Percentiles rank a stretch among this genome's conserved stretches.
These are phyloP conservation scores for Fraxinus velutina DNA, from an alignment of 305 asterid genomes.

Conservation along the genomic window DNA sequence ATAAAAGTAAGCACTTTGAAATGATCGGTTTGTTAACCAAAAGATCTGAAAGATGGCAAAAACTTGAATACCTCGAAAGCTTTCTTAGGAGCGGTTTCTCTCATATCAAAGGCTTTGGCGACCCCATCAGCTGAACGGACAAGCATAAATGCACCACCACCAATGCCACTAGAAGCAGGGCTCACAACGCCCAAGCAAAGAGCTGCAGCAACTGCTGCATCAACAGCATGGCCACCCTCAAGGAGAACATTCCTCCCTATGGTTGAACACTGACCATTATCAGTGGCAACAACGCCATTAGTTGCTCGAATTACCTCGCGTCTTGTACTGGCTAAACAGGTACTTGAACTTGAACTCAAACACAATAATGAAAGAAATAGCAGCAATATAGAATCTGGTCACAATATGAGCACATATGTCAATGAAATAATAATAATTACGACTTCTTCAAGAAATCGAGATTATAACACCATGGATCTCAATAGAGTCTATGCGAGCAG, in stretches of 20 bases:
- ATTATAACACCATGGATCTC: background rate
- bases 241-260: slow-evolving; percentile 53
- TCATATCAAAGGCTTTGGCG: slow-evolving; percentile 55
- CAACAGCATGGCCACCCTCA: slow-evolving; percentile 76
- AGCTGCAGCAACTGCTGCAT: slow-evolving; percentile 72
- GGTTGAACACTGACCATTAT: slow-evolving; percentile 54
- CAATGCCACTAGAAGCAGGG: slow-evolving; percentile 76
- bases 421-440: background rate
- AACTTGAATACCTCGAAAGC: slow-evolving; percentile 43
- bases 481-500: background rate
- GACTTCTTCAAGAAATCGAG: background rate
- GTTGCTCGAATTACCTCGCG: slow-evolving; percentile 29
- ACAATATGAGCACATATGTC: slow-evolving; percentile 26
- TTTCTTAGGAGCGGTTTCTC: slow-evolving; percentile 66
- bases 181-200: slow-evolving; percentile 74
- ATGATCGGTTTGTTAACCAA: background rate
- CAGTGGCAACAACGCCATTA: slow-evolving; percentile 58
- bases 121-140: slow-evolving; percentile 38
- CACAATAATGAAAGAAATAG: slow-evolving; percentile 27
- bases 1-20: background rate
- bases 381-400: slow-evolving; percentile 22
- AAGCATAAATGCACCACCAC: slow-evolving; percentile 80
- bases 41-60: background rate
- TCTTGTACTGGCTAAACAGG: slow-evolving; percentile 9
- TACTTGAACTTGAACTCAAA: slow-evolving; percentile 12